Evolutionary conservation across 1,284 basidiomycete species (phyloP).

Genomic region (Cerioporus squamosus): DNA sequence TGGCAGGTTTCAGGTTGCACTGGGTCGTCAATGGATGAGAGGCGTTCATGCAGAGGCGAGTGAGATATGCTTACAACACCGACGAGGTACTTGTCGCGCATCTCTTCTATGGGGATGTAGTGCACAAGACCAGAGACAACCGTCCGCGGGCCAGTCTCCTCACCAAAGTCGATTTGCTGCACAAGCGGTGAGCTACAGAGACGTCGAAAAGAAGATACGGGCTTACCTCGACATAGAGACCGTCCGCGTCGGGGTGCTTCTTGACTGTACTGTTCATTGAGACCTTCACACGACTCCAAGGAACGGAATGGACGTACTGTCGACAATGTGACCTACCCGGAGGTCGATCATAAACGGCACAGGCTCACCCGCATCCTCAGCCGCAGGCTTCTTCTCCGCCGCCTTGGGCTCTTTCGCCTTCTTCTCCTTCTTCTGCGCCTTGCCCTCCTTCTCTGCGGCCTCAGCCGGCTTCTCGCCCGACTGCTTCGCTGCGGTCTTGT

Average conservation of each 20-base stretch:
- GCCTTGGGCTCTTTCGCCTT: conserved; percentile 46
- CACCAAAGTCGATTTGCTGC: conserved; percentile 93
- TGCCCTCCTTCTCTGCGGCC: conserved; percentile 32
- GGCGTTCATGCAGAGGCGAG: neutral
- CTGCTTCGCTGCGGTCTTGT: conserved; percentile 30
- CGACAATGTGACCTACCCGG: conserved; percentile 88
- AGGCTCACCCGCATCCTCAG: conserved; percentile 71
- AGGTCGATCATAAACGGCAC: conserved; percentile 94
- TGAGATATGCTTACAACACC: conserved; percentile 68
- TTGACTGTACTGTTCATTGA: conserved; percentile 57
- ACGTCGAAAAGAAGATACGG: neutral
- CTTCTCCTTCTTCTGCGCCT: conserved; percentile 50
- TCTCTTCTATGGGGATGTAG: conserved; percentile 93
- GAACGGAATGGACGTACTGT: conserved; percentile 59
- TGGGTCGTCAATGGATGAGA: conserved; percentile 33
- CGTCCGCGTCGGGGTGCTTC: conserved; percentile 94
- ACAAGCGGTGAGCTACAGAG: neutral
- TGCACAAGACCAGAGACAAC: conserved; percentile 95
- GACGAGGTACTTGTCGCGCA: conserved; percentile 85
- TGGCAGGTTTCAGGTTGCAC: conserved; percentile 95
- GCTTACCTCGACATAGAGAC: conserved; percentile 84
- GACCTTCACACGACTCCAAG: neutral
- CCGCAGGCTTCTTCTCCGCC: conserved; percentile 44
- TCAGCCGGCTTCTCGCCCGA: conserved; percentile 33
- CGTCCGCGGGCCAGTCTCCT: conserved; percentile 90